Evolutionary conservation across 345 rosid genomes (phyloP).

Genomic region (Eucalyptus viminalis): DNA sequence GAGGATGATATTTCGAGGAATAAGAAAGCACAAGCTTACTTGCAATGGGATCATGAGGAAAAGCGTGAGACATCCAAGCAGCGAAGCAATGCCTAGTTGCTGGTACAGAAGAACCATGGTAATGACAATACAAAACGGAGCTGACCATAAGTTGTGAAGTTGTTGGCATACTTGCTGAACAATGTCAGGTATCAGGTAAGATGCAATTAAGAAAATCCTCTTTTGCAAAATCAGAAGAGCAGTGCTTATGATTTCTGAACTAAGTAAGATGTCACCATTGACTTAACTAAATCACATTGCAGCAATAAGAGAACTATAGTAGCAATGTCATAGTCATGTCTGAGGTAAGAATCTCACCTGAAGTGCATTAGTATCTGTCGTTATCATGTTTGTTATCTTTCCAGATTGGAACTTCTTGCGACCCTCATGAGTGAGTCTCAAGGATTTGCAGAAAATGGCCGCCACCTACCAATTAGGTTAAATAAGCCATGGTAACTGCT

Average conservation of each 20-base stretch:
- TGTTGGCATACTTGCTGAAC: constrained; percentile 39
- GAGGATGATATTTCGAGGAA: neutral
- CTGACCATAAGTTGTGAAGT: constrained; percentile 57
- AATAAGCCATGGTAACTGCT: neutral
- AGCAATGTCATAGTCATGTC: neutral
- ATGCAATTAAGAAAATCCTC: neutral
- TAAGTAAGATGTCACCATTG: neutral
- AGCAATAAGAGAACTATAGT: neutral
- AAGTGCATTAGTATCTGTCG: constrained; percentile 86
- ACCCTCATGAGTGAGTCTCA: constrained; percentile 75
- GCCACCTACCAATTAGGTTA: constrained; percentile 42
- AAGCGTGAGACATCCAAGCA: constrained; percentile 67
- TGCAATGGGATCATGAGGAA: constrained; percentile 7
- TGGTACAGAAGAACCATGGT: constrained; percentile 83
- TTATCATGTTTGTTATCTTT: constrained; percentile 59
- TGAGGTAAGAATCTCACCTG: constrained; percentile 32
- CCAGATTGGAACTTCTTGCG: constrained; percentile 80
- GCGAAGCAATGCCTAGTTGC: constrained; percentile 81
- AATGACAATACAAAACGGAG: constrained; percentile 77
- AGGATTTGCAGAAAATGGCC: constrained; percentile 78
- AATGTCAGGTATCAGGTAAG: neutral
- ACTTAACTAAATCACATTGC: neutral
- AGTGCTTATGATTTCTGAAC: neutral
- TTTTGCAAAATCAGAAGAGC: neutral
- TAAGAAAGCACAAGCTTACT: constrained; percentile 10